Evolutionary conservation across 352 stramenopile species (phyloP).

Genomic region (Phytophthora sp.): DNA sequence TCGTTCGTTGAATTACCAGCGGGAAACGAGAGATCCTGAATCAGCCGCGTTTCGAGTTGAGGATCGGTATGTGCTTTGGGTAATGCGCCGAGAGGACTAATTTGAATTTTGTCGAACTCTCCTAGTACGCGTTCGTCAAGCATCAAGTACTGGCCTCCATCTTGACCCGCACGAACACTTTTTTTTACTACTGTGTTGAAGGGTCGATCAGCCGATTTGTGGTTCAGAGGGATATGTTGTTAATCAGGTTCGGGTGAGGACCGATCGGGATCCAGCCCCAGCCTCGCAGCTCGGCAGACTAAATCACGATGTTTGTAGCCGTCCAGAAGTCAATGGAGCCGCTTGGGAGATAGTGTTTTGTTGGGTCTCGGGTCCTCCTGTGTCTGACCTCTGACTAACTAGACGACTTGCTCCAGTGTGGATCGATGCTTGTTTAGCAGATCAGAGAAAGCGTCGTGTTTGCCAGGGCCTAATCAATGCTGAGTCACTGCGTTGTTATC

Average conservation of each 20-base stretch:
- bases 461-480: neutral
- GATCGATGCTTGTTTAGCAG: neutral
- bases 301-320: neutral
- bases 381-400: neutral
- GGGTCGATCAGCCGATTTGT: constrained; percentile 2
- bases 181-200: neutral
- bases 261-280: neutral
- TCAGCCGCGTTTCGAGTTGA: neutral
- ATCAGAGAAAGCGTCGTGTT: neutral
- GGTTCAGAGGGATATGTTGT: constrained; percentile 1
- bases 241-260: neutral
- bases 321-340: neutral
- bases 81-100: neutral
- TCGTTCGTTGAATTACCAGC: neutral
- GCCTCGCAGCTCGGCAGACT: neutral
- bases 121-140: neutral
- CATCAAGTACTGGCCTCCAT: neutral
- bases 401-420: neutral
- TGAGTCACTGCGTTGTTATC: no score
- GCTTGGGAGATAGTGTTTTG: neutral
- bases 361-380: neutral
- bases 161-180: neutral
- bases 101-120: neutral
- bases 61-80: no score
- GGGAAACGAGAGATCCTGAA: constrained; percentile 15